Evolutionary conservation across 2,329 filamentous ascomycete species (phyloP).

Genomic region (Beauveria medogensis): DNA sequence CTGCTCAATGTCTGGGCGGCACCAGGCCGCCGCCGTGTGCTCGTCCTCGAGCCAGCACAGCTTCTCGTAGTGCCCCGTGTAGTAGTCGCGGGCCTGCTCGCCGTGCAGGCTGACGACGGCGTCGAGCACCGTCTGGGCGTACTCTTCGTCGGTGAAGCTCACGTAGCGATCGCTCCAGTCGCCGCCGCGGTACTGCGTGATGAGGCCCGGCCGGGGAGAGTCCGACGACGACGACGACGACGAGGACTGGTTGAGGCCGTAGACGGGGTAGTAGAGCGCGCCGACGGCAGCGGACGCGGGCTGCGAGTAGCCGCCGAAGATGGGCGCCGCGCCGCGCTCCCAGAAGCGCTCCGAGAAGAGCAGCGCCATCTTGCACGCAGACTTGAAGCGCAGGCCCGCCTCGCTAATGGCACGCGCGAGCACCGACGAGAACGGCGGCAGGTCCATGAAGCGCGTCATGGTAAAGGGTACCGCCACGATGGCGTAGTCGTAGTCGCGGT

Average conservation of each 20-base stretch:
- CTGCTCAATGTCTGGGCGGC: constrained; percentile 22
- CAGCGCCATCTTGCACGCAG: constrained; percentile 25
- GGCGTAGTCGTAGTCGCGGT: constrained; percentile 25
- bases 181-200: constrained; percentile 23
- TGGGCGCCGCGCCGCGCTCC: constrained; percentile 22
- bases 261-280: constrained; percentile 27
- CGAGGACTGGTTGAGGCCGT: constrained; percentile 24
- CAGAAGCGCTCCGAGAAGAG: constrained; percentile 25
- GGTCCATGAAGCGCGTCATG: constrained; percentile 24
- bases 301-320: constrained; percentile 24
- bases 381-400: constrained; percentile 22
- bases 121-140: constrained; percentile 22
- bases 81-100: constrained; percentile 18
- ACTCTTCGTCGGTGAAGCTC: constrained; percentile 17
- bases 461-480: constrained; percentile 26
- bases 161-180: constrained; percentile 25
- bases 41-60: constrained; percentile 26
- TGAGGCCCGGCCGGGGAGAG: constrained; percentile 21
- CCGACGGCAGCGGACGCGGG: constrained; percentile 24
- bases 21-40: constrained; percentile 22
- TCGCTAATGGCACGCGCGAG: constrained; percentile 20
- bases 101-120: constrained; percentile 22
- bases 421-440: constrained; percentile 20
- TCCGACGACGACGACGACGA: too few species aligned
- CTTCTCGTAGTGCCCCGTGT: constrained; percentile 25